Conservation (phyloP, 495 filamentous ascomycete species). For the Aspergillus sclerotiicarbonarius region DNA sequence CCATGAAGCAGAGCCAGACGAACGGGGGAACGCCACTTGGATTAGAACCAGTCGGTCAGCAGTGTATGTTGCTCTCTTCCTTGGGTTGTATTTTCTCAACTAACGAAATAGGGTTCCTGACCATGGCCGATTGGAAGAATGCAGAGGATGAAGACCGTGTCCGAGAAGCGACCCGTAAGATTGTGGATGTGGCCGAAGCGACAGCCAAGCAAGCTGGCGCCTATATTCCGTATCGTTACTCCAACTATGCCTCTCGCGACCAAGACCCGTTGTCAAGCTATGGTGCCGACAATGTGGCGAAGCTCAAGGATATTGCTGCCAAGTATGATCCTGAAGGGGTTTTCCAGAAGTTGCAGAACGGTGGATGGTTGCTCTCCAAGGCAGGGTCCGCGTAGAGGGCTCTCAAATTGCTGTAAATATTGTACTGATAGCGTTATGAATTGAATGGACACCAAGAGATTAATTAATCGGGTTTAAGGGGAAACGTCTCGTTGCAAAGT, state of each 20-base stretch:
- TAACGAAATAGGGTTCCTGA: not conserved
- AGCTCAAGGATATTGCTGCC: not conserved
- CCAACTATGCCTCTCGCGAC: conserved; percentile 1
- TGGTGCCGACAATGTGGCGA: not conserved
- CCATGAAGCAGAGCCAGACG: conserved; percentile 2
- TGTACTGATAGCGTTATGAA: no score
- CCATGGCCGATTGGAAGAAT: conserved; percentile 26
- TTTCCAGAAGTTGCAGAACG: conserved; percentile 8
- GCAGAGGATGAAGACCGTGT: conserved; percentile 29
- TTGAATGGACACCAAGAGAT: no score
- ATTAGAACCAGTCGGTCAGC: conserved; percentile 3
- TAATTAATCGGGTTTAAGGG: no score
- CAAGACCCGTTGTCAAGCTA: conserved; percentile 7
- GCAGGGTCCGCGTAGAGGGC: not conserved
- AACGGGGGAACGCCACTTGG: conserved; percentile 1
- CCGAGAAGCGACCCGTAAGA: conserved; percentile 17
- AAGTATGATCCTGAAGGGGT: conserved; percentile 7
- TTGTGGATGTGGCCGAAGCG: conserved; percentile 20
- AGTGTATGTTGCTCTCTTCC: conserved; percentile 2
- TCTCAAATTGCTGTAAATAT: no score
- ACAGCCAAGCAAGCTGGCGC: conserved; percentile 40
- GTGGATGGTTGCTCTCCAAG: not conserved
- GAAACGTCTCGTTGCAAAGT: no score
- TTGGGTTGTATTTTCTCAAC: not conserved
- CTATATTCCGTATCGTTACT: conserved; percentile 54